Base-by-base conservation (phyloP, 2,329 filamentous ascomycete genomes). In the Ophiostoma angusticollis region DNA sequence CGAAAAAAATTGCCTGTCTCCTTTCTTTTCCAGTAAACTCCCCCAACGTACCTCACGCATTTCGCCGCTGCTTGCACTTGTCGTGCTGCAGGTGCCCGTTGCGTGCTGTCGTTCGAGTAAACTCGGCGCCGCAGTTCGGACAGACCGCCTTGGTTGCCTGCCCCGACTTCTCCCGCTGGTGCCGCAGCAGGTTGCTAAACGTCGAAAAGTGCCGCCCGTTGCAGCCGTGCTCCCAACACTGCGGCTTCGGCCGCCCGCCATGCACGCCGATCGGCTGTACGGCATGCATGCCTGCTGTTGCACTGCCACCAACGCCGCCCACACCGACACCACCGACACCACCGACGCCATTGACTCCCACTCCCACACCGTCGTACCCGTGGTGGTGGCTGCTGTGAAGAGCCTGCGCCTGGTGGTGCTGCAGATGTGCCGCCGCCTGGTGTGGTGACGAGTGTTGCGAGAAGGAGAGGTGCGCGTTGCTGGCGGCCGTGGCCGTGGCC, bases 191-290 rank as follows among this genome's bases (percentile, higher is more conserved):
- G 56, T 95, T 95, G 71, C 86, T 94, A 56, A 95, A 95, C 4
- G 89, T 95, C 14, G 85, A 93, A 55, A 96, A 96, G 53, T 93
- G 84, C 22, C 87, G 78, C 16, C 89, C 89, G 52, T 95, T 94
- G 66, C 89, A 96, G 9, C 87, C 89, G 54, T 96, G 89, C 45
- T 95, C 89, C 84, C 84, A 96, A 60, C 89, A 95, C 56, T 93
- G 85, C 32, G 87, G 86, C 62, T 93, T 93, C n/a, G 85, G 85
- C 47, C 83, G 73, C 50, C 76, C 78, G n/a, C n/a, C n/a, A n/a
- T n/a, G n/a, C n/a, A n/a, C n/a, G n/a, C n/a, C n/a, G n/a, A n/a
- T n/a, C n/a, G n/a, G n/a, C 56, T 82, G 80, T 14, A 86, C 69
- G 13, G 86, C 74, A 43, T 82, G 70, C 28, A 84, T 76, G 47